Evolutionary conservation across 2,329 filamentous ascomycete genomes (phyloP).

Genomic region (Emergomyces orientalis): DNA sequence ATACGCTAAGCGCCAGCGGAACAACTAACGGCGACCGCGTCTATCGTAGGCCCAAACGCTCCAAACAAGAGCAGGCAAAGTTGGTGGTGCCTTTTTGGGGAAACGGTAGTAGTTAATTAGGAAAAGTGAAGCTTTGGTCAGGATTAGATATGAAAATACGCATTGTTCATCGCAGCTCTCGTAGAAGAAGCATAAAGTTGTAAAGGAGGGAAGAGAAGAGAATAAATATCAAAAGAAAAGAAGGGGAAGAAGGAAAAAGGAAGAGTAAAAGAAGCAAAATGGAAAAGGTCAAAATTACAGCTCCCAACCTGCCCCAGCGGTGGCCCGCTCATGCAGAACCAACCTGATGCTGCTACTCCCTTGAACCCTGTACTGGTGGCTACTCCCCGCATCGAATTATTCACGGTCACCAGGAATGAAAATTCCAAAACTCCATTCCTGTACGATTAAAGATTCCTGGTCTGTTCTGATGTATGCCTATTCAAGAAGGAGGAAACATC

Average conservation of each 20-base stretch:
- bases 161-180: background rate
- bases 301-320: background rate
- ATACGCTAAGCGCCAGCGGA: background rate
- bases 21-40: background rate
- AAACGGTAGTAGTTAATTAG: background rate
- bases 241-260: background rate
- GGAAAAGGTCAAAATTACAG: background rate
- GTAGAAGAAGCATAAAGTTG: background rate
- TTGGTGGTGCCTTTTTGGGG: background rate
- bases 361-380: background rate
- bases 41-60: background rate
- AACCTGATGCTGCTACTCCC: background rate
- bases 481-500: background rate
- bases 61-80: background rate
- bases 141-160: background rate
- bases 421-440: background rate
- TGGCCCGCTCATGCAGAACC: background rate
- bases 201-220: background rate
- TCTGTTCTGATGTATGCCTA: background rate
- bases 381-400: background rate
- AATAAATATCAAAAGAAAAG: background rate
- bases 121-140: background rate
- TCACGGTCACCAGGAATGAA: background rate
- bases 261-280: background rate
- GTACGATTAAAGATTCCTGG: background rate